Percentiles rank a stretch among this genome's conserved stretches.
Conservation (phyloP, 805 yeast genomes). For the Zygosaccharomyces bisporus region DNA sequence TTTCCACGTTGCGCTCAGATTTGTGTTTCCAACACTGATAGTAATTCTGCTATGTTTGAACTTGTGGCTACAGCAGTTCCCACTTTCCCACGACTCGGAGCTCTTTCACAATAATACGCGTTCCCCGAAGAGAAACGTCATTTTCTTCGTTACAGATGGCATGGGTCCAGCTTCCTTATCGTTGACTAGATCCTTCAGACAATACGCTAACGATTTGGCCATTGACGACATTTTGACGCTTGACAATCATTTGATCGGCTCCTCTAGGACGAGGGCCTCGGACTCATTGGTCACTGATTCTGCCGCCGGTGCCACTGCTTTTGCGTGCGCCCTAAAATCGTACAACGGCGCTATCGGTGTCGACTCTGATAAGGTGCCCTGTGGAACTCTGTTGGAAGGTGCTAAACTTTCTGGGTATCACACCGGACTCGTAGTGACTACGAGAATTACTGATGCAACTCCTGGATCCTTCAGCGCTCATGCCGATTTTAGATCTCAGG, state of each 20-base stretch:
- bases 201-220: constrained; percentile 43
- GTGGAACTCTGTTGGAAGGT: constrained; percentile 87
- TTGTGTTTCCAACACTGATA: constrained; percentile 5
- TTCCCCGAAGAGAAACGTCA: constrained; percentile 60
- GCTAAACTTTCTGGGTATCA: constrained; percentile 73
- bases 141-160: constrained; percentile 92
- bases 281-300: constrained; percentile 83
- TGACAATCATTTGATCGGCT: constrained; percentile 73
- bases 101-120: neutral
- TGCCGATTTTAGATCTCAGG: constrained; percentile 69
- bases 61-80: neutral
- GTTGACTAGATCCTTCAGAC: constrained; percentile 71
- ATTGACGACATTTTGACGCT: constrained; percentile 54
- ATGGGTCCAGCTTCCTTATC: constrained; percentile 90
- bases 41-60: constrained; percentile 2
- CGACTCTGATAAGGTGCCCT: constrained; percentile 59
- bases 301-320: constrained; percentile 97
- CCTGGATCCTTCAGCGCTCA: constrained; percentile 89
- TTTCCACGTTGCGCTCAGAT: neutral
- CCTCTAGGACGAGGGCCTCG: constrained; percentile 78
- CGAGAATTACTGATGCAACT: constrained; percentile 90
- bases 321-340: constrained; percentile 75
- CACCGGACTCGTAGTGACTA: constrained; percentile 91
- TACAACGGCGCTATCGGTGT: constrained; percentile 95
- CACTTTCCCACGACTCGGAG: constrained; percentile 1